These are phyloP conservation scores for Begonia peltatifolia DNA, from an alignment of 306 rosid genomes.

Conservation along the genomic window DNA sequence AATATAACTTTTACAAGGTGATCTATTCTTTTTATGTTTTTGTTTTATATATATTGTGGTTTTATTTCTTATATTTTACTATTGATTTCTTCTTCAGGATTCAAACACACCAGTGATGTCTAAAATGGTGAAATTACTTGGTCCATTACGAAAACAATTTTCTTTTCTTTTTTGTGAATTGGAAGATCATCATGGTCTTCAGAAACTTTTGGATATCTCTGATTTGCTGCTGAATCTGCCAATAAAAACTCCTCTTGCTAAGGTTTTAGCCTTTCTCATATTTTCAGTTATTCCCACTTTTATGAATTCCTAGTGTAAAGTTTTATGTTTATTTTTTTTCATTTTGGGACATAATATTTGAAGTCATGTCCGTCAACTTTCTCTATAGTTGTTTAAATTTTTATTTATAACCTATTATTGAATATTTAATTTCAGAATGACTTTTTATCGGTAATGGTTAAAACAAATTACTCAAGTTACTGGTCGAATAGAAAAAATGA, in stretches of 20 bases:
- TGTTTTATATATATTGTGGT: neutral
- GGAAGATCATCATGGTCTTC: slow-evolving; percentile 55
- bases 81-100: slow-evolving; percentile 32
- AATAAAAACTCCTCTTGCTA: slow-evolving; percentile 47
- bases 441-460: too few relatives aligned
- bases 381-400: too few relatives aligned
- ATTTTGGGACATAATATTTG: too few relatives aligned
- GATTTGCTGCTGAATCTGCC: slow-evolving; percentile 63
- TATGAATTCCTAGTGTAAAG: neutral
- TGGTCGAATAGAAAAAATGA: too few relatives aligned
- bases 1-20: slow-evolving; percentile 82
- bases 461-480: too few relatives aligned
- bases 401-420: too few relatives aligned
- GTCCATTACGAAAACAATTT: slow-evolving; percentile 41
- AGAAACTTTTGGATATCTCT: slow-evolving; percentile 38
- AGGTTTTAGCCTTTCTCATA: slow-evolving; percentile 32
- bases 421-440: too few relatives aligned
- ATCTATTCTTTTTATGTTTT: slow-evolving; percentile 1
- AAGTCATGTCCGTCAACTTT: too few relatives aligned
- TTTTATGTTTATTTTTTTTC: too few relatives aligned
- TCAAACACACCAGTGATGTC: slow-evolving; percentile 62
- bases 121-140: slow-evolving; percentile 51
- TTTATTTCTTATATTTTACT: slow-evolving; percentile 6
- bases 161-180: slow-evolving; percentile 30
- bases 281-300: neutral